These are phyloP conservation scores for Podila verticillata DNA, from an alignment of 192 early-diverging fungal species.

Conservation along the genomic window DNA sequence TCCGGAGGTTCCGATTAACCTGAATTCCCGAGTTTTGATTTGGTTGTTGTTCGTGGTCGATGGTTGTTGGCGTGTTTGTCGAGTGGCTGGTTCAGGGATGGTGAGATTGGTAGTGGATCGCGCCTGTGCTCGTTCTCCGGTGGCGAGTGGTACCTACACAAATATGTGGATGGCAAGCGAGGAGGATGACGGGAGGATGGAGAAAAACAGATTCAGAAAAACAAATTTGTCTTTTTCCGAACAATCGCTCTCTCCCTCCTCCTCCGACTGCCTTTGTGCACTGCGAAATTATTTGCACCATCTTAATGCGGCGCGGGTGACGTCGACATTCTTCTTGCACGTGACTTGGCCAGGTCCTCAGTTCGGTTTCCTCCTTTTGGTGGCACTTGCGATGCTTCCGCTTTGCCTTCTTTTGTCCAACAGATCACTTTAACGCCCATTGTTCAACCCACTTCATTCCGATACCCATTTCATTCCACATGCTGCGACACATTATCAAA, in stretches of 20 bases:
- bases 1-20: not conserved
- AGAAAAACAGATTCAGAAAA: not conserved
- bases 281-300: too few relatives aligned
- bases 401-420: not conserved
- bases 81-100: not conserved
- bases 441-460: not conserved
- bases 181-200: slow-evolving; percentile 6
- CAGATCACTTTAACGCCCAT: not conserved
- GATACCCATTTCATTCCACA: not conserved
- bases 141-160: slow-evolving; percentile 1
- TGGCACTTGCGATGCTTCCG: not conserved
- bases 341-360: too few relatives aligned
- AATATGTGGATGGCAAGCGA: not conserved
- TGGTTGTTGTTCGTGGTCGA: not conserved
- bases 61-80: not conserved
- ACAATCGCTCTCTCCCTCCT: not conserved
- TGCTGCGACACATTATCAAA: not conserved
- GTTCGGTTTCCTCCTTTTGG: not conserved
- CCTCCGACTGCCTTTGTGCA: too few relatives aligned
- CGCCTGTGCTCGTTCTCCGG: not conserved
- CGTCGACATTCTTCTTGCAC: too few relatives aligned
- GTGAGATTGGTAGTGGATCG: not conserved
- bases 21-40: not conserved
- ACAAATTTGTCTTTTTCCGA: slow-evolving; percentile 3
- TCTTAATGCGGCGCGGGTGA: too few relatives aligned